Base-by-base conservation (phyloP, 2,329 filamentous ascomycete genomes). In the Sphaerulina vaccinii region DNA sequence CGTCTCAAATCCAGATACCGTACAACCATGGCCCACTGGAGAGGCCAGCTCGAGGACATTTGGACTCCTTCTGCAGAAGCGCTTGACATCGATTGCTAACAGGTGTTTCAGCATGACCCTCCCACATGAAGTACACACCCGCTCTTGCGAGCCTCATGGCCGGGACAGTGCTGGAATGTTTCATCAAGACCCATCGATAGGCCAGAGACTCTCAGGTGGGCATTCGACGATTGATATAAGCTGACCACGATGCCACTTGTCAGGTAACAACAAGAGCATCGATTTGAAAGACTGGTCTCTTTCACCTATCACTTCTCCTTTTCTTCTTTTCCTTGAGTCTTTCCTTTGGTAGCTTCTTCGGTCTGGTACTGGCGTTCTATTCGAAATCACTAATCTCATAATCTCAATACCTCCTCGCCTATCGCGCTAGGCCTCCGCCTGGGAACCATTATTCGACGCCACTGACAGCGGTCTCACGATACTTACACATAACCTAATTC, bases 261-360 rank as follows among this genome's bases (percentile, higher is more conserved):
- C 38, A 33, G 19, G 9, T 38, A 32, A 49, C 24, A 24, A 36
- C 32, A 33, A 21, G 44, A 51, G 24, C 46, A 36, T 47, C 46
- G 27, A 43, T 51, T 33, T 37, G 24, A 48, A 36, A 29, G 35
- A 27, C 33, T 43, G 40, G 42, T 46, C 55, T 45, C 32, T 44
- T 53, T 56, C 47, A 33, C 43, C 43, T 54, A 37, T 41, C 41
- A 43, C 52, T 52, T 52, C 48, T 52, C 53, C 53, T 43, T 55
- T 56, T 32, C 62, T 61, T 65, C 62, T 63, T 47, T 65, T 62
- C 66, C 61, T 55, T 65, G 62, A 46, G 47, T 57, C 62, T 52
- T 65, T 64, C 64, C 57, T 56, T 58, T 66, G 62, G 43, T 60
- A 48, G 49, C 48, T 49, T 56, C 52, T 62, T 63, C 58, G 58